Percentiles rank a stretch among this genome's conserved stretches.
Conservation (phyloP, 768 basidiomycete species). For the Crucibulum laeve region DNA sequence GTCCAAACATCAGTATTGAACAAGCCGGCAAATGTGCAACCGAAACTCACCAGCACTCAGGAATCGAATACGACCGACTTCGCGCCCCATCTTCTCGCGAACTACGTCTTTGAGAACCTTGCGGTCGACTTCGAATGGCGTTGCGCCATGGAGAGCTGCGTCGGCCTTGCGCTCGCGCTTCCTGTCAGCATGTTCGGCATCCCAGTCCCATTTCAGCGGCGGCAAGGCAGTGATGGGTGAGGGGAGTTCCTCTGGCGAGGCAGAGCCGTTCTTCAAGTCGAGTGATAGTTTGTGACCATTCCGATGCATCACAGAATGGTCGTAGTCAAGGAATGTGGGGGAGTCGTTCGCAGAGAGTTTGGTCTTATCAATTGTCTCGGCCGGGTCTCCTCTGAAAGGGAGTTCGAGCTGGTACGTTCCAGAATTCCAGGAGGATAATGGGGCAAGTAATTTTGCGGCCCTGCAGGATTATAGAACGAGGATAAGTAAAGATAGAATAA, state of each 20-base stretch:
- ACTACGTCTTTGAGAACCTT: conserved; percentile 74
- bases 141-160: conserved; percentile 52
- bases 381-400: conserved; percentile 12
- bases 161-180: conserved; percentile 61
- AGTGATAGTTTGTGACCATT: conserved; percentile 19
- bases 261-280: conserved; percentile 7
- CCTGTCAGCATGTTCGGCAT: conserved; percentile 67
- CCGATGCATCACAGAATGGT: conserved; percentile 27
- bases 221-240: conserved; percentile 9
- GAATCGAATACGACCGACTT: conserved; percentile 69
- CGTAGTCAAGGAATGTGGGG: conserved; percentile 3
- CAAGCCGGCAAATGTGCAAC: conserved; percentile 11
- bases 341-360: background rate
- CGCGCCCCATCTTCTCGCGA: conserved; percentile 58
- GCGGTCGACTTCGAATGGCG: conserved; percentile 74
- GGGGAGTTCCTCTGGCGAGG: conserved; percentile 3
- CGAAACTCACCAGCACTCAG: conserved; percentile 62
- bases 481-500: background rate
- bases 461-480: background rate
- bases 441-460: conserved; percentile 7
- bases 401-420: conserved; percentile 1
- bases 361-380: conserved; percentile 18
- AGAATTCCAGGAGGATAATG: conserved; percentile 6
- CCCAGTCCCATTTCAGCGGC: conserved; percentile 65
- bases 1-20: background rate